Conservation (phyloP, 225 moss, liverwort and hornwort species). For the Pleurozium schreberi region DNA sequence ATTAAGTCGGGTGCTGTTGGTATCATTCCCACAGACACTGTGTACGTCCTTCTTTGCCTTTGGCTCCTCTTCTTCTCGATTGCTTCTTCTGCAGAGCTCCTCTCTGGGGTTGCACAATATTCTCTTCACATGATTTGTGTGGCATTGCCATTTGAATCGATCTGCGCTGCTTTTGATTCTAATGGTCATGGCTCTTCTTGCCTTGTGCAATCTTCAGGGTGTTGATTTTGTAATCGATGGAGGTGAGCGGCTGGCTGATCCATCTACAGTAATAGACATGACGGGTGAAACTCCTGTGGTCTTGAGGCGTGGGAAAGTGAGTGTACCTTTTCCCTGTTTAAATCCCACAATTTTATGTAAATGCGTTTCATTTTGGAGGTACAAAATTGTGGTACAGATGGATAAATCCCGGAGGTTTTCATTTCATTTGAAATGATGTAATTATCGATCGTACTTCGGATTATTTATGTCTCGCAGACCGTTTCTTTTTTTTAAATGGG, state of each 20-base stretch:
- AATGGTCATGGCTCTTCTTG: not conserved
- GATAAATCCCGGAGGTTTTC: not conserved
- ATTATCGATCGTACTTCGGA: not conserved
- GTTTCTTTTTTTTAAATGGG: no score
- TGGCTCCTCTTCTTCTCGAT: not conserved
- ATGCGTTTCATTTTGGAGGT: not conserved
- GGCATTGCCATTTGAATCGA: not conserved
- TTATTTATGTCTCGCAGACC: not conserved
- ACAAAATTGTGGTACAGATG: not conserved
- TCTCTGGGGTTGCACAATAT: not conserved
- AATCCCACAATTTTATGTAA: not conserved
- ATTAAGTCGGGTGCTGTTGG: constrained; percentile 79
- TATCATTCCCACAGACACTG: constrained; percentile 90
- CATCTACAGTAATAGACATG: constrained; percentile 58
- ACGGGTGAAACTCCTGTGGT: constrained; percentile 31
- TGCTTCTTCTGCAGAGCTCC: not conserved
- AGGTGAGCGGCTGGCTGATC: constrained; percentile 50
- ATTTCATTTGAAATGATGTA: not conserved
- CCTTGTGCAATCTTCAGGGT: constrained; percentile 16
- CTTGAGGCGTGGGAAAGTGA: constrained; percentile 43
- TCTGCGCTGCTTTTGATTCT: not conserved
- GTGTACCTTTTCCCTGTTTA: not conserved
- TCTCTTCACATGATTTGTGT: not conserved
- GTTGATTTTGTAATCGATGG: constrained; percentile 57
- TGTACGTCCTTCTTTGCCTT: constrained; percentile 28